Percentiles rank a stretch among this genome's conserved stretches.
Conservation (phyloP, 352 stramenopile species). For the Achlya hypogyna region DNA sequence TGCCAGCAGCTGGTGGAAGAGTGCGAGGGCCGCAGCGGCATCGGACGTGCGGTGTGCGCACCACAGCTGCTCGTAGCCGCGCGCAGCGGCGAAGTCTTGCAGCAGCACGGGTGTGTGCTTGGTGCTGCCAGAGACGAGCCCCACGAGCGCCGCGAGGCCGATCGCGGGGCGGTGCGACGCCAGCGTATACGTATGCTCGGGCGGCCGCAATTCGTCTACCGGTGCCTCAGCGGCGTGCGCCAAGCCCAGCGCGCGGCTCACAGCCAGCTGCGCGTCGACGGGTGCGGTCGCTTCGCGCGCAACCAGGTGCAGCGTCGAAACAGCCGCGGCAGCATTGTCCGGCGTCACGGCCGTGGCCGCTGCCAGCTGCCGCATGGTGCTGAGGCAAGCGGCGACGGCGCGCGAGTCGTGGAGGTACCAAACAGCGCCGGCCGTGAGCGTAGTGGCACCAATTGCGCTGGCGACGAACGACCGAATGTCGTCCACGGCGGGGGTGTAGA, state of each 20-base stretch:
- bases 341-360: conserved; percentile 27
- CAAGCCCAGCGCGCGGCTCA: conserved; percentile 57
- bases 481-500: conserved; percentile 39
- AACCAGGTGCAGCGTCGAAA: conserved; percentile 21
- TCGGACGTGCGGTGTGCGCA: conserved; percentile 35
- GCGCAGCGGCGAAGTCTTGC: conserved; percentile 51
- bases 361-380: conserved; percentile 33
- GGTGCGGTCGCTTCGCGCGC: conserved; percentile 20
- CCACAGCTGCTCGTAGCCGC: conserved; percentile 49
- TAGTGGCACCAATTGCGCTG: conserved; percentile 38
- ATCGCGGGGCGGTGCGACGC: conserved; percentile 38
- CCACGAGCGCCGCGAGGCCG: conserved; percentile 44
- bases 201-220: neutral
- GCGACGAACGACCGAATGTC: conserved; percentile 42
- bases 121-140: conserved; percentile 52
- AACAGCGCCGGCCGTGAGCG: conserved; percentile 57
- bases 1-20: conserved; percentile 47
- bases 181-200: conserved; percentile 27
- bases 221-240: conserved; percentile 3
- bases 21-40: conserved; percentile 36
- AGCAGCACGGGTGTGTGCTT: conserved; percentile 51
- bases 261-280: conserved; percentile 24
- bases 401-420: conserved; percentile 73
- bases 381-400: conserved; percentile 36
- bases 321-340: conserved; percentile 27